A percentile compares a stretch with the other conserved stretches of the same genome.
Evolutionary conservation across 1,284 basidiomycete genomes (phyloP).

Genomic region (Phaffia rhodozyma): DNA sequence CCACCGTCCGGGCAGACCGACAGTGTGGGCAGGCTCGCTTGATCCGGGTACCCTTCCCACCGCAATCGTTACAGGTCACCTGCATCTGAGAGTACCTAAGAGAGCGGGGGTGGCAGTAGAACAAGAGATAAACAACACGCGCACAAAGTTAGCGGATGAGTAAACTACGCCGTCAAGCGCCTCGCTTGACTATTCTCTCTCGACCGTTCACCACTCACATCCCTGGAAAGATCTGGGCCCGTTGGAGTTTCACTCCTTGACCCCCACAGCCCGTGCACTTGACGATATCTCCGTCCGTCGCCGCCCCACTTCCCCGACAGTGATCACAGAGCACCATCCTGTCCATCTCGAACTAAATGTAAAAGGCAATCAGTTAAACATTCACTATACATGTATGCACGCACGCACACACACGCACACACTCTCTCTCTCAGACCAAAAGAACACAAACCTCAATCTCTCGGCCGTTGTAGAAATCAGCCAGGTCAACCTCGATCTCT

Average conservation of each 20-base stretch:
- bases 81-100: slow-evolving; percentile 48
- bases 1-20: slow-evolving; percentile 64
- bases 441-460: slow-evolving; percentile 56
- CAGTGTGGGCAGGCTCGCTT: slow-evolving; percentile 63
- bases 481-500: slow-evolving; percentile 74
- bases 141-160: background rate
- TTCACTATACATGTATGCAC: too few species aligned
- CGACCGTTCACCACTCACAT: slow-evolving; percentile 46
- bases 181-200: too few species aligned
- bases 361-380: background rate
- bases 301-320: slow-evolving; percentile 82
- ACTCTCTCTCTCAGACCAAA: background rate
- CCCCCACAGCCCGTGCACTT: slow-evolving; percentile 68
- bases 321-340: slow-evolving; percentile 66
- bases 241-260: slow-evolving; percentile 67
- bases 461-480: slow-evolving; percentile 74
- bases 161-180: too few species aligned
- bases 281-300: slow-evolving; percentile 72
- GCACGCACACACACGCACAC: background rate
- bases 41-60: slow-evolving; percentile 68
- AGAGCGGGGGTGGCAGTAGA: background rate
- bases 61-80: slow-evolving; percentile 59
- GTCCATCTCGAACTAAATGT: slow-evolving; percentile 10
- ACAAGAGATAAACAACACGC: background rate
- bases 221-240: slow-evolving; percentile 88